Conservation (phyloP, 768 basidiomycete species). For the Phanerochaete carnosa region DNA sequence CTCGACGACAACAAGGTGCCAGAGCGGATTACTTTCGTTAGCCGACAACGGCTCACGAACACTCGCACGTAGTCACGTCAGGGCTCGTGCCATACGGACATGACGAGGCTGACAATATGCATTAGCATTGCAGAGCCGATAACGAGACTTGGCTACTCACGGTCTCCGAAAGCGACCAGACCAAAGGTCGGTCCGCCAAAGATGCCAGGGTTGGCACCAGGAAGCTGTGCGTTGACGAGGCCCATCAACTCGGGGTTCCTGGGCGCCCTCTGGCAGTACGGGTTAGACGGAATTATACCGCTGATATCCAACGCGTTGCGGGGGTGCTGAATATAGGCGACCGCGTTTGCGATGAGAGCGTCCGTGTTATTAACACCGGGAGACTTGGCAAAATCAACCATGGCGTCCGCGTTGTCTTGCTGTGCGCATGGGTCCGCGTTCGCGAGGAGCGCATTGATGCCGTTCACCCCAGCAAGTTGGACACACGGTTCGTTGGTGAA, state of each 20-base stretch:
- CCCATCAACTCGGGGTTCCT: slow-evolving; percentile 47
- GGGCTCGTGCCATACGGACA: slow-evolving; percentile 43
- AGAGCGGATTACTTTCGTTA: too few species aligned
- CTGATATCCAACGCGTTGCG: slow-evolving; percentile 41
- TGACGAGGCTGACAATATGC: slow-evolving; percentile 32
- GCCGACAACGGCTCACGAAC: slow-evolving; percentile 20
- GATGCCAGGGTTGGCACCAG: slow-evolving; percentile 46
- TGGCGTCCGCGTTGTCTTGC: slow-evolving; percentile 45
- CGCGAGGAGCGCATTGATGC: slow-evolving; percentile 42
- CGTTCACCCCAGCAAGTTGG: slow-evolving; percentile 35
- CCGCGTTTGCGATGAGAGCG: slow-evolving; percentile 39
- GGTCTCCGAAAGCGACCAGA: slow-evolving; percentile 42
- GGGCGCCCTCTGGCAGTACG: slow-evolving; percentile 53
- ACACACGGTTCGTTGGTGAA: slow-evolving; percentile 40
- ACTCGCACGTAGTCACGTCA: slow-evolving; percentile 39
- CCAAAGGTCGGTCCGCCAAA: slow-evolving; percentile 49
- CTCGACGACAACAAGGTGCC: too few species aligned
- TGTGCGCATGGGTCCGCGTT: slow-evolving; percentile 46
- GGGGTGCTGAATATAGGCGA: slow-evolving; percentile 40
- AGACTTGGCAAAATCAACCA: slow-evolving; percentile 50
- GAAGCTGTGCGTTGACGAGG: slow-evolving; percentile 50
- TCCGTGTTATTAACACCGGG: slow-evolving; percentile 35
- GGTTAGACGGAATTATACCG: slow-evolving; percentile 42
- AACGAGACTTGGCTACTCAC: slow-evolving; percentile 26
- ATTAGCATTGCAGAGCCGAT: neutral